Base-by-base conservation (phyloP, 1,284 basidiomycete species). In the Ceratobasidium sp. region DNA sequence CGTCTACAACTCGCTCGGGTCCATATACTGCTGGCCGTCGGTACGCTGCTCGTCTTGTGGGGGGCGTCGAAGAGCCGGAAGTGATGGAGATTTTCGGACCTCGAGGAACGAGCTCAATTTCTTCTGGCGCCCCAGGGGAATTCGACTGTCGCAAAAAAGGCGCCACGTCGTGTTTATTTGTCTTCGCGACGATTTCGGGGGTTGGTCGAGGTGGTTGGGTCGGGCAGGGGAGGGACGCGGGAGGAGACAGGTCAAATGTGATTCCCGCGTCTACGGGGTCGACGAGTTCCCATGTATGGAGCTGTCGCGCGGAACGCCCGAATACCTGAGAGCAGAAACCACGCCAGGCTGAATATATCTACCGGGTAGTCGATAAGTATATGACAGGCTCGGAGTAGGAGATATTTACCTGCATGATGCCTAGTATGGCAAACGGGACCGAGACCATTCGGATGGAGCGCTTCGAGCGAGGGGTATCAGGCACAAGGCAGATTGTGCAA, bases 311-410 rank as follows among this genome's bases (percentile, higher is more conserved):
- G 10, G 77, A 77, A 20, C 80, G 77, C 13, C 78, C 72, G 74
- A 76, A 80, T 7, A 82, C 75, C 52, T 78, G 72, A 40, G 76
- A 76, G 70, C 81, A 82, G 69, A 80, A 80, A 32, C 80, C 80
- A 72, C 79, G 73, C 73, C 75, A 80, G 3, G 76, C 79, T 20
- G 77, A 76, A 70, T 81, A 81, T 54, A 77, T 67, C 64, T 67
- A 25, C 22, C n/a, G n/a, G n/a, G n/a, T n/a, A n/a, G n/a, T n/a
- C n/a, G n/a, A n/a, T n/a, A n/a, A n/a, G n/a, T n/a, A n/a, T n/a
- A n/a, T n/a, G n/a, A n/a, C n/a, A n/a, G n/a, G n/a, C n/a, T n/a
- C n/a, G n/a, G n/a, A n/a, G n/a, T n/a, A n/a, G n/a, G n/a, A n/a
- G n/a, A n/a, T n/a, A n/a, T n/a, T n/a, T n/a, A n/a, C 71, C 72